These are phyloP conservation scores for Nakazawaea populi DNA, from an alignment of 805 yeast species.

Conservation along the genomic window DNA sequence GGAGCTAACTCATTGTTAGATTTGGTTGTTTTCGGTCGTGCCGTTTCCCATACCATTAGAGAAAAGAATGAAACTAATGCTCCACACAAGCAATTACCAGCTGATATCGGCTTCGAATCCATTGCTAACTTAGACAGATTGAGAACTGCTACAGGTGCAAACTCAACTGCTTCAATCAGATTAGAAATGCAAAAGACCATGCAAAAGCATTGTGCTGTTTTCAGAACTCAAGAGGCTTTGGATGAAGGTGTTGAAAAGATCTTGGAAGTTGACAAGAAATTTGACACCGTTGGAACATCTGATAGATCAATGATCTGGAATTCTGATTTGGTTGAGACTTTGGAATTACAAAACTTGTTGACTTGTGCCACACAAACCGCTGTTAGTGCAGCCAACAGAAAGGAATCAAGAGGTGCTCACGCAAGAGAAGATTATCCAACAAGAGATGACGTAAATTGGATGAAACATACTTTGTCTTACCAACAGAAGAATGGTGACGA, in stretches of 20 bases:
- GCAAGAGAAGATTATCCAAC: conserved; percentile 97
- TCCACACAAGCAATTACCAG: conserved; percentile 77
- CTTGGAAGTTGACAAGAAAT: conserved; percentile 65
- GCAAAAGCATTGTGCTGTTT: conserved; percentile 97
- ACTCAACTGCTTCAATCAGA: conserved; percentile 84
- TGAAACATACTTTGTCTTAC: conserved; percentile 95
- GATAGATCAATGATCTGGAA: conserved; percentile 99
- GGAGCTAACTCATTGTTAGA: conserved; percentile 98
- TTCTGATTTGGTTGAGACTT: conserved; percentile 92
- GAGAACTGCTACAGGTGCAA: conserved; percentile 80
- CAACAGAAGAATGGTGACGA: conserved; percentile 67
- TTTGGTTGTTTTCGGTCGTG: conserved; percentile 97
- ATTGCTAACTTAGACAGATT: conserved; percentile 84
- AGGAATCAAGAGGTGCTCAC: conserved; percentile 98
- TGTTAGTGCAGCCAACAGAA: conserved; percentile 86
- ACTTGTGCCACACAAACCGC: conserved; percentile 98
- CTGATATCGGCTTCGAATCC: conserved; percentile 84
- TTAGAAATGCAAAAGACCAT: conserved; percentile 89
- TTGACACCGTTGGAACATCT: conserved; percentile 73
- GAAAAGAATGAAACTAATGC: conserved; percentile 83
- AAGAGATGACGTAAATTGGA: conserved; percentile 96
- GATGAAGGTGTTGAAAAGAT: conserved; percentile 88
- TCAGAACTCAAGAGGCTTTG: conserved; percentile 87
- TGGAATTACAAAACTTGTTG: conserved; percentile 92
- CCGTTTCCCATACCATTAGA: conserved; percentile 87